Base-by-base conservation (phyloP, 306 rosid genomes). In the Vigna trinervia region DNA sequence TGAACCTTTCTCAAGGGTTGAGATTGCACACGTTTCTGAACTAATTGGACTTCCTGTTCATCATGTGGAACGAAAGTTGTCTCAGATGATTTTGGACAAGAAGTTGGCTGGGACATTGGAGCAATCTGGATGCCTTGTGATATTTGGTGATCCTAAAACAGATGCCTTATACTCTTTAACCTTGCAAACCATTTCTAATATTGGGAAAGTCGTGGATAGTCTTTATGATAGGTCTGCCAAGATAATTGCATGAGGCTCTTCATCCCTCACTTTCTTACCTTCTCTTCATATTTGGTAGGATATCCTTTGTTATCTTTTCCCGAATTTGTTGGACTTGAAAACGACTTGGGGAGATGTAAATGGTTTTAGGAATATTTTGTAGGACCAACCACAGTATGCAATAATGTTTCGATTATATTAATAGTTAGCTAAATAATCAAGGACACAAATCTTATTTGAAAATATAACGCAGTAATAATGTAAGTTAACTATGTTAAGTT, bases 1-100 rank as follows among this genome's bases (percentile, higher is more conserved):
- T 30, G 94, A 91, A 81, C 97, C 98, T 26, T 94, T 94, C 86
- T 91, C 96, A 71, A 90, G 91, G 83, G 98, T 94, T 47, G 98
- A 94, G 88, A 94, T 94, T 78, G 89, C 87, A 5, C 97, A 92
- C 36, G 85, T 92, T 7, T 96, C 98, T 0, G 93, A 92, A 54
- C 91, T 94, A 57, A 94, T 94, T 23, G 96, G 89, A 74, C 91
- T 94, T 65, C 94, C 96, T 1, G 36, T 84, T 28, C 87, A 87
- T 73, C 85, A 84, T 2, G 87, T 87, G 77, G 90, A 87, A 80
- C 71, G 81, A 12, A 87, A 87, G 79, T 47, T 84, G 86, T 84
- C 90, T 73, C 90, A 87, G 83, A 79, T 87, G 90, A 87, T 87
- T 59, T 73, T 87, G 78, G 88, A 84, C 77, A 87, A 84, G 82